A percentile compares a stretch with the other conserved stretches of the same genome.
These are phyloP conservation scores for Cercospora sp. DNA, from an alignment of 2,329 filamentous ascomycete species.

Conservation along the genomic window DNA sequence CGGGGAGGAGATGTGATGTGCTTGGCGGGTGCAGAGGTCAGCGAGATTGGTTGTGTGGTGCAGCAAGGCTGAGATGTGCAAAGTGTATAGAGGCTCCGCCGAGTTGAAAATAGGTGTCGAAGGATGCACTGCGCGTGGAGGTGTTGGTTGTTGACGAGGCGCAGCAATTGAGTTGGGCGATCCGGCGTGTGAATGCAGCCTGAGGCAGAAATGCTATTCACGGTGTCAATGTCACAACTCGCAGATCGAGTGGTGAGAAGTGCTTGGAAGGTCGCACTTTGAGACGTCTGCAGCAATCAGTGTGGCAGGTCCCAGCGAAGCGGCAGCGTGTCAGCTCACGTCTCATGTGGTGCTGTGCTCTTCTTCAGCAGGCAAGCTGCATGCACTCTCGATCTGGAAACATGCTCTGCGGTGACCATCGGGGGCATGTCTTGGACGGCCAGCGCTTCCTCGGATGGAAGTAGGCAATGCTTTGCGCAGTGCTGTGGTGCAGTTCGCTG, in stretches of 20 bases:
- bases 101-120: background rate
- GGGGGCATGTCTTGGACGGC: background rate
- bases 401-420: background rate
- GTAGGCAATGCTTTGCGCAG: background rate
- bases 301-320: background rate
- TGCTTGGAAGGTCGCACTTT: background rate
- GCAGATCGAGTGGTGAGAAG: background rate
- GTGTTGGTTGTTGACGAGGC: background rate
- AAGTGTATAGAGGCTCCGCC: background rate
- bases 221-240: background rate
- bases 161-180: background rate
- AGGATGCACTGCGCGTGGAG: background rate
- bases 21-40: background rate
- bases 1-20: background rate
- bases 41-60: constrained; percentile 1
- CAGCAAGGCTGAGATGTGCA: background rate
- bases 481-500: too few relatives aligned
- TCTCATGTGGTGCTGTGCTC: background rate
- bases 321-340: background rate
- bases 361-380: background rate
- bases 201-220: background rate
- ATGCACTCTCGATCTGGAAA: background rate
- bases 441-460: background rate
- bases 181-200: background rate
- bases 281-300: background rate